Conservation (phyloP, 176 grass and related monocot species). For the Dendrocalamus sinicus region DNA sequence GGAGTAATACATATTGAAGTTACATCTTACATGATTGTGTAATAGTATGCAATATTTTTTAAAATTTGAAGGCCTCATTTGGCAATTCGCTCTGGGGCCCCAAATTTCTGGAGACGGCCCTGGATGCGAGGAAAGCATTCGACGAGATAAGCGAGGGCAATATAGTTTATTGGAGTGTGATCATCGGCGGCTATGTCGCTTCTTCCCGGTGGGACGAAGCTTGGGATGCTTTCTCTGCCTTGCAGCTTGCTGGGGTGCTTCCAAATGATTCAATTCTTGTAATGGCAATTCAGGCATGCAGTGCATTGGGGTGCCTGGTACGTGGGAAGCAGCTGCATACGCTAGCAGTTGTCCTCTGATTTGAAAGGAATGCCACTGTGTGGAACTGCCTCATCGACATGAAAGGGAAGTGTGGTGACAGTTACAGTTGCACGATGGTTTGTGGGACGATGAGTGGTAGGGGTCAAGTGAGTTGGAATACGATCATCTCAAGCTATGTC, state of each 20-base stretch:
- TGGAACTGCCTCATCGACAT: slow-evolving; percentile 64
- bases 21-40: no score
- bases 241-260: slow-evolving; percentile 35
- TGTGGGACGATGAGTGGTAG: slow-evolving; percentile 40
- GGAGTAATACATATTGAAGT: no score
- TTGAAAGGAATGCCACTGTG: slow-evolving; percentile 45
- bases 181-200: slow-evolving; percentile 47
- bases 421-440: slow-evolving; percentile 40
- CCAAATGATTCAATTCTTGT: slow-evolving; percentile 55
- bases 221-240: slow-evolving; percentile 47
- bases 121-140: slow-evolving; percentile 35
- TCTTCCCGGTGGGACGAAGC: slow-evolving; percentile 49
- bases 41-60: no score
- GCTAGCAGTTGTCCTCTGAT: slow-evolving; percentile 38
- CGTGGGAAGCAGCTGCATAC: slow-evolving; percentile 60
- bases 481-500: slow-evolving; percentile 61
- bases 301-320: slow-evolving; percentile 38
- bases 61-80: no score
- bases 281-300: slow-evolving; percentile 50
- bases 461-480: slow-evolving; percentile 65
- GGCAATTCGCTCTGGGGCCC: no score
- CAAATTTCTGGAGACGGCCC: no score
- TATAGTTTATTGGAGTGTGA: slow-evolving; percentile 57
- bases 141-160: slow-evolving; percentile 44
- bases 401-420: slow-evolving; percentile 56